Base-by-base conservation (phyloP, 441 rosid genomes). In the Kokia cookei region DNA sequence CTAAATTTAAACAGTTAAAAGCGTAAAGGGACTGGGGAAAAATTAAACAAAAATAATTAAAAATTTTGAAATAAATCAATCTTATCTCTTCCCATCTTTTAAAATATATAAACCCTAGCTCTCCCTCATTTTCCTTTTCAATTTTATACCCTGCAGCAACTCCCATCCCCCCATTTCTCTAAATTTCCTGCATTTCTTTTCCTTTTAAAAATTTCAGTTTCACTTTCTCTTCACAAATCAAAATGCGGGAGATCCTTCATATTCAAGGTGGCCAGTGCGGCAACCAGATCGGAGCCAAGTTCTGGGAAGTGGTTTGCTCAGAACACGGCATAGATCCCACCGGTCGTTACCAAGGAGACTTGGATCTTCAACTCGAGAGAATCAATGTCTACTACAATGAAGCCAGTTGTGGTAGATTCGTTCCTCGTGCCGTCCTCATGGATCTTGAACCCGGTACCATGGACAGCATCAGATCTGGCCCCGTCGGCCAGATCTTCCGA, bases 361-460 rank as follows among this genome's bases (percentile, higher is more conserved):
- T 79, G 3, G 86, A 84, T 61, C 81, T 84, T 2, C 84, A 84
- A 58, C 84, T 84, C 7, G 86, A 84, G 75, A 75, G 84, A 64
- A 54, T 84, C 42, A 79, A 84, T 43, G 86, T 84, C 6, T 84
- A 84, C 76, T 81, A 77, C 75, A 84, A 84, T 79, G 86, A 84
- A 45, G 86, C 84, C 29, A 84, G 86, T 67, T 77, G 84, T 48
- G 84, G 84, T 1, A 79, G 84, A 75, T 79, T 66, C 47, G 86
- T 83, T 6, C 86, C 84, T 45, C 86, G 86, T 11, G 86, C 86
- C 1, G 78, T 83, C 48, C 87, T 88, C 22, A 88, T 86, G 87
- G 90, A 86, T 54, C 84, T 88, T 69, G 90, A 88, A 75, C 87
- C 88, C 47, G 92, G 92, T n/a, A 84, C 89, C 15, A 88, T 88